These are phyloP conservation scores for Madurella fahalii DNA, from an alignment of 2,329 filamentous ascomycete species.

Conservation along the genomic window DNA sequence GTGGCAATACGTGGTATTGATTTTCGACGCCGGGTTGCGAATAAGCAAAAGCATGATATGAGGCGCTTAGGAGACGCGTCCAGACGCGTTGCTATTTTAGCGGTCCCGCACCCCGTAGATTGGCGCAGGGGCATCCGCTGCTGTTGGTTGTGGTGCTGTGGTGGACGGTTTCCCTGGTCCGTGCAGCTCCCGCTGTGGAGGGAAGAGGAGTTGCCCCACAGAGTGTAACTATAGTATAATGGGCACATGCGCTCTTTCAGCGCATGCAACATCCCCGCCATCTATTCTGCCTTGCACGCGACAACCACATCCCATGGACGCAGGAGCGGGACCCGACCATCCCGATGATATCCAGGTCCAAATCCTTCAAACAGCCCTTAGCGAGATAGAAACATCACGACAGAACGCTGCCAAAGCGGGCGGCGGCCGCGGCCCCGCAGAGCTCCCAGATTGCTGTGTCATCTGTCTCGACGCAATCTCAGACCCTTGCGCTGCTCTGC, in stretches of 20 bases:
- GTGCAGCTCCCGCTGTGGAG: too few relatives aligned
- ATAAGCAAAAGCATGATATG: background rate
- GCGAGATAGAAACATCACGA: slow-evolving; percentile 34
- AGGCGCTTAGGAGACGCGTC: slow-evolving; percentile 3
- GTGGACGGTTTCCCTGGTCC: too few relatives aligned
- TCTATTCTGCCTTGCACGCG: background rate
- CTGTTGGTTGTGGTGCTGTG: too few relatives aligned
- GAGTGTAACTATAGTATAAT: too few relatives aligned
- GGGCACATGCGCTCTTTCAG: too few relatives aligned
- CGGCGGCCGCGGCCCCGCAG: slow-evolving; percentile 17
- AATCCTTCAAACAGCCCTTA: slow-evolving; percentile 43
- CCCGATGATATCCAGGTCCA: slow-evolving; percentile 37
- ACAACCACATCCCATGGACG: slow-evolving; percentile 28
- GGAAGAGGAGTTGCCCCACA: too few relatives aligned
- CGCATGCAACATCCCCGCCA: background rate
- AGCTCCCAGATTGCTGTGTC: slow-evolving; percentile 58
- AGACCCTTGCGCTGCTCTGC: slow-evolving; percentile 66
- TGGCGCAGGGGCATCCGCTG: too few relatives aligned
- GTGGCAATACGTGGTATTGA: background rate
- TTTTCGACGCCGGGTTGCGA: background rate
- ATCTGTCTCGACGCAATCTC: slow-evolving; percentile 79
- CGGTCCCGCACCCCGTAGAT: background rate
- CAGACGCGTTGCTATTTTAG: slow-evolving; percentile 8
- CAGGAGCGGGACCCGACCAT: slow-evolving; percentile 18
- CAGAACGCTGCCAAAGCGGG: slow-evolving; percentile 21